phyloP scores from a whole-genome alignment of 257 asterid species.

The Ophiorrhiza pumila region DNA sequence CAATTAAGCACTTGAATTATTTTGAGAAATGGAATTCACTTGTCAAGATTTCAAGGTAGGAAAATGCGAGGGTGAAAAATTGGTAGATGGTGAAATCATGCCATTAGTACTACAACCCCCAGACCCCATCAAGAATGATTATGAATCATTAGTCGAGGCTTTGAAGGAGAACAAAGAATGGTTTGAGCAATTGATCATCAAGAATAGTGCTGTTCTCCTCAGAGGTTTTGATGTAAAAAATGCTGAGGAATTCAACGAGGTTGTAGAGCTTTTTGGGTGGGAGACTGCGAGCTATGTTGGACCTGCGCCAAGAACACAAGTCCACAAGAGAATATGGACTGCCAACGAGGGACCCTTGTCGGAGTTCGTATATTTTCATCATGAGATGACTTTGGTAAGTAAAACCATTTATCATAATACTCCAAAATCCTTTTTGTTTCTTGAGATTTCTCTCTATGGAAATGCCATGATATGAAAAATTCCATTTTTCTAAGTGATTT shows the following conservation, averaged over 20 bases:
- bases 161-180: conserved; percentile 57
- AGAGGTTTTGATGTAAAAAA: conserved; percentile 61
- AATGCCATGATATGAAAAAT: too few species aligned
- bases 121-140: conserved; percentile 25
- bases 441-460: too few species aligned
- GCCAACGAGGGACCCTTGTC: conserved; percentile 88
- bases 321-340: conserved; percentile 72
- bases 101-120: conserved; percentile 64
- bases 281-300: conserved; percentile 80
- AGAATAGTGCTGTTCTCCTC: conserved; percentile 69
- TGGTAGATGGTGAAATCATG: conserved; percentile 64
- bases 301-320: conserved; percentile 79
- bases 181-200: conserved; percentile 67
- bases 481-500: background rate
- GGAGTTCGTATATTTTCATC: conserved; percentile 77
- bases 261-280: conserved; percentile 66
- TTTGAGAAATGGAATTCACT: conserved; percentile 45
- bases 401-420: too few species aligned
- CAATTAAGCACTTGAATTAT: background rate
- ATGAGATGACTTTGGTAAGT: conserved; percentile 80
- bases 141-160: conserved; percentile 33
- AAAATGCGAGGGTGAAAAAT: conserved; percentile 74
- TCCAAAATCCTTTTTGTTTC: background rate
- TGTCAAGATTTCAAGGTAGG: conserved; percentile 76
- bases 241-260: conserved; percentile 66